These are phyloP conservation scores for Scolecobasidium constrictum DNA, from an alignment of 2,329 filamentous ascomycete species.

Conservation along the genomic window DNA sequence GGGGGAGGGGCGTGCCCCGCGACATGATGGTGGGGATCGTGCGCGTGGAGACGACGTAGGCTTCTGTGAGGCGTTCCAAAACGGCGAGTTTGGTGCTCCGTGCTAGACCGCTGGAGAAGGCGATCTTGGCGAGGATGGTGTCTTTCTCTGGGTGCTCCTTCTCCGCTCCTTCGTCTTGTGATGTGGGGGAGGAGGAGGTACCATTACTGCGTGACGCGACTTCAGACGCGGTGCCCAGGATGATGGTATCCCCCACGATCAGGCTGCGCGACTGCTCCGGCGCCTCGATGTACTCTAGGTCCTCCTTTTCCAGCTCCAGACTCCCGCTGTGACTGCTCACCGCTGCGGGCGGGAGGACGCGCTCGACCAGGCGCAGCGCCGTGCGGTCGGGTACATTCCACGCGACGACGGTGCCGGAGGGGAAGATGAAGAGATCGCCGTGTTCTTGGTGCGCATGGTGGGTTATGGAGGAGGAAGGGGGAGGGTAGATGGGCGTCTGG, in stretches of 20 bases:
- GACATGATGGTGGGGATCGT: constrained; percentile 71
- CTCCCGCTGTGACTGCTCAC: constrained; percentile 59
- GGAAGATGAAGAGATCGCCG: constrained; percentile 86
- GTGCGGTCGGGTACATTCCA: constrained; percentile 78
- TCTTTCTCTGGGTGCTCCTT: constrained; percentile 30
- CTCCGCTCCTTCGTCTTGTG: constrained; percentile 16
- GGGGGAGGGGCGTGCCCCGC: constrained; percentile 45
- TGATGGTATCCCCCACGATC: constrained; percentile 79
- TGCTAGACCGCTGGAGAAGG: constrained; percentile 88
- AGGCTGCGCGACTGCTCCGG: constrained; percentile 58
- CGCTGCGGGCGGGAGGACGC: constrained; percentile 64
- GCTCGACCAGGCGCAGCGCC: constrained; percentile 57
- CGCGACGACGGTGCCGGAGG: constrained; percentile 83
- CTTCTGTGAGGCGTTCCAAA: constrained; percentile 68
- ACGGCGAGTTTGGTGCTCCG: constrained; percentile 89
- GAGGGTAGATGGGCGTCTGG: constrained; percentile 26
- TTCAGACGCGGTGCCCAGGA: constrained; percentile 62
- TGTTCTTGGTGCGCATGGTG: constrained; percentile 40
- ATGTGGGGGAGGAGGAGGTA: constrained; percentile 23
- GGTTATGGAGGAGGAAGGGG: constrained; percentile 20
- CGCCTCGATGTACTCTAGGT: constrained; percentile 79
- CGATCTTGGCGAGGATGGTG: constrained; percentile 79
- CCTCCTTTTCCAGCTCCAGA: constrained; percentile 78
- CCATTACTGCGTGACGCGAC: neutral
- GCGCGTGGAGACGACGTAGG: constrained; percentile 80